Percentiles rank a stretch among this genome's conserved stretches.
Evolutionary conservation across 352 stramenopile genomes (phyloP).

Genomic region (Phytophthora lateralis): DNA sequence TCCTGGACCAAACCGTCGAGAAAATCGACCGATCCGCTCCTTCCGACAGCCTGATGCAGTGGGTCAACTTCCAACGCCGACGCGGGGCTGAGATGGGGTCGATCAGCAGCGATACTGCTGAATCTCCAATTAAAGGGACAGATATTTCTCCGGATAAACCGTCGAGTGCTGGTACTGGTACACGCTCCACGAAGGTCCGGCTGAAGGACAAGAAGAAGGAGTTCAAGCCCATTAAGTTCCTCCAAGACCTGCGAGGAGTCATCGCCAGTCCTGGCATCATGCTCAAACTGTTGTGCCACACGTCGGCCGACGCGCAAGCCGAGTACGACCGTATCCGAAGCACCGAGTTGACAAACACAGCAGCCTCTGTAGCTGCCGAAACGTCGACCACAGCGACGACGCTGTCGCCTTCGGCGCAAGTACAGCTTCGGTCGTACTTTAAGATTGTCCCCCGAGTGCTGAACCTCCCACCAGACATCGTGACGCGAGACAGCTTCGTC

Average conservation of each 20-base stretch:
- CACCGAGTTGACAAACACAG: constrained; percentile 36
- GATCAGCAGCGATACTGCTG: not conserved
- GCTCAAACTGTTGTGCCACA: constrained; percentile 77
- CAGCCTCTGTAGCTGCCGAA: constrained; percentile 38
- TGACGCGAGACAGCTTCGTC: constrained; percentile 70
- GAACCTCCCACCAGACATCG: constrained; percentile 64
- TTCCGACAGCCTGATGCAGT: constrained; percentile 68
- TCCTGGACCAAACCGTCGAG: constrained; percentile 38
- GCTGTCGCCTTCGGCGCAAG: constrained; percentile 53
- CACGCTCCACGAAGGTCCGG: constrained; percentile 27
- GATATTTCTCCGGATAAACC: constrained; percentile 11
- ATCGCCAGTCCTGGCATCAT: constrained; percentile 68
- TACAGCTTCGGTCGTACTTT: constrained; percentile 78
- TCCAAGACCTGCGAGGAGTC: constrained; percentile 60
- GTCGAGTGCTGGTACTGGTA: constrained; percentile 8
- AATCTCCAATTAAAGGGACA: not conserved
- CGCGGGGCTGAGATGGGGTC: constrained; percentile 44
- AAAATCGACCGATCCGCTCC: constrained; percentile 51
- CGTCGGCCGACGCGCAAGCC: constrained; percentile 47
- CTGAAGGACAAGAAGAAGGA: constrained; percentile 74
- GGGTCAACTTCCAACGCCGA: constrained; percentile 72
- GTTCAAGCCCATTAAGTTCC: constrained; percentile 63
- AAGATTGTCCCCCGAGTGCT: constrained; percentile 58
- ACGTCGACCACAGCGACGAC: constrained; percentile 62
- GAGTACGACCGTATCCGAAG: constrained; percentile 62